Conservation (phyloP, 352 stramenopile genomes). For the Lagenidium giganteum region DNA sequence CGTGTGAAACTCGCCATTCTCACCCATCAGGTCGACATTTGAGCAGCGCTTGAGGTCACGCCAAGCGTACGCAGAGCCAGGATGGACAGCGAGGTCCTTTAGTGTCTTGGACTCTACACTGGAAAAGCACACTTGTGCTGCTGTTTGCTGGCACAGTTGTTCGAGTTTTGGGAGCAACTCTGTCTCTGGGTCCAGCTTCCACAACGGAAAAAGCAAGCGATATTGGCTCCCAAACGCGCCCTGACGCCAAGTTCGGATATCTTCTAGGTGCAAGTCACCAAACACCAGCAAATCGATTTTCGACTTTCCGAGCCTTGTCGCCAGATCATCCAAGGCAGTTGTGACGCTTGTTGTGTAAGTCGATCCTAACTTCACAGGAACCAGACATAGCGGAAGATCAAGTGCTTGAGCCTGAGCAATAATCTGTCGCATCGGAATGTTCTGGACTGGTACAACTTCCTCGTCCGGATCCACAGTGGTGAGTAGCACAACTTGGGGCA, state of each 20-base stretch:
- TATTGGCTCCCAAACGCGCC: constrained; percentile 45
- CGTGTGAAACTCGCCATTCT: constrained; percentile 89
- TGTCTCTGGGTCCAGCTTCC: constrained; percentile 49
- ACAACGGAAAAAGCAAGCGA: constrained; percentile 72
- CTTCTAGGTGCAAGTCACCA: constrained; percentile 86
- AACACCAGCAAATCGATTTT: no score
- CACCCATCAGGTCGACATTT: constrained; percentile 79
- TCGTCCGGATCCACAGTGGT: constrained; percentile 81
- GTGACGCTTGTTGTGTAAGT: constrained; percentile 25
- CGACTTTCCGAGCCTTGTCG: constrained; percentile 9
- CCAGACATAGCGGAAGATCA: constrained; percentile 68
- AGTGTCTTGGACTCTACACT: constrained; percentile 33
- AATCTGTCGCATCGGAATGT: constrained; percentile 68
- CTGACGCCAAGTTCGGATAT: constrained; percentile 81
- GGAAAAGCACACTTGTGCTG: constrained; percentile 44
- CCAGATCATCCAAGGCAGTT: constrained; percentile 23
- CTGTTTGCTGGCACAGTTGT: constrained; percentile 33
- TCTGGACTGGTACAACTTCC: constrained; percentile 79
- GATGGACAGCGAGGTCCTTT: constrained; percentile 12
- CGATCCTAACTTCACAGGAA: constrained; percentile 42
- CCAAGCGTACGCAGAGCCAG: constrained; percentile 45
- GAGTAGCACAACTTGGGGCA: constrained; percentile 68
- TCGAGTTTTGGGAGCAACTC: constrained; percentile 70
- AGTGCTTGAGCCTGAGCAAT: constrained; percentile 68
- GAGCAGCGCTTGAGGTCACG: constrained; percentile 17